Conservation (phyloP, 345 rosid genomes). For the Salix suchowensis region DNA sequence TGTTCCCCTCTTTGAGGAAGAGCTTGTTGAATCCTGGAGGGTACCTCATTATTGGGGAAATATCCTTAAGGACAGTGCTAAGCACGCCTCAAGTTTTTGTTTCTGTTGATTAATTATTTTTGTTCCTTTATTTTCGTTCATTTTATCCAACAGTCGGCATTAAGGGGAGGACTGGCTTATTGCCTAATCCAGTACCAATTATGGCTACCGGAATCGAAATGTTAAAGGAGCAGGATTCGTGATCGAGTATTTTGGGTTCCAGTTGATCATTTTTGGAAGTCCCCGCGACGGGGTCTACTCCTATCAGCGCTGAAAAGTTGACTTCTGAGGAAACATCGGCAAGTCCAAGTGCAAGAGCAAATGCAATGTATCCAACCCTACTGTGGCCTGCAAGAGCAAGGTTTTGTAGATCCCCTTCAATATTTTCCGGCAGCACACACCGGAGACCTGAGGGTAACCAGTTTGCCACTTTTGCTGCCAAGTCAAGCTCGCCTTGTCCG, state of each 20-base stretch:
- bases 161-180: neutral
- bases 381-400: slow-evolving; percentile 39
- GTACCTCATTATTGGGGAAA: no score
- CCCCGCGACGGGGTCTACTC: slow-evolving; percentile 40
- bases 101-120: no score
- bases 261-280: neutral
- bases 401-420: slow-evolving; percentile 6
- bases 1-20: no score
- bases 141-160: no score
- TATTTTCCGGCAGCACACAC: slow-evolving; percentile 11
- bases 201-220: slow-evolving; percentile 25
- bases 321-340: neutral
- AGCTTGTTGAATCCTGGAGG: no score
- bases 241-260: slow-evolving; percentile 25
- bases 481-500: slow-evolving; percentile 24
- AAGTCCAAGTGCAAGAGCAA: slow-evolving; percentile 30
- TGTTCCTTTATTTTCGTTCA: no score
- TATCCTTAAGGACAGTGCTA: no score
- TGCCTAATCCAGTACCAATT: slow-evolving; percentile 33
- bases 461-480: slow-evolving; percentile 19
- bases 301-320: slow-evolving; percentile 19
- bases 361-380: slow-evolving; percentile 37
- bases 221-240: slow-evolving; percentile 16
- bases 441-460: slow-evolving; percentile 28
- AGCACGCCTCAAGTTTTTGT: no score